phyloP scores from a whole-genome alignment of 176 grass and related monocot species.

The Oryza glumipatula region DNA sequence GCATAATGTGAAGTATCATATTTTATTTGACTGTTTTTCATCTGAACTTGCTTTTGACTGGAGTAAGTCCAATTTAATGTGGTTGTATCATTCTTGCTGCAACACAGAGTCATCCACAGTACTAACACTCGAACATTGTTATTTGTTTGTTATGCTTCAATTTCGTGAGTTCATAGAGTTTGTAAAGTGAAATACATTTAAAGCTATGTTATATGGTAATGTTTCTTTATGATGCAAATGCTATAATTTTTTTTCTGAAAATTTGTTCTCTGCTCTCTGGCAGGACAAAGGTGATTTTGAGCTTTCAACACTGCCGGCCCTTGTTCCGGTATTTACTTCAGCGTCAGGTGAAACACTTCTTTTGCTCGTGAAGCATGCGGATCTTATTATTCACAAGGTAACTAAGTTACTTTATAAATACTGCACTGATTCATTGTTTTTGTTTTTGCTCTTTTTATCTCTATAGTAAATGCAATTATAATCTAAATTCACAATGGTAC shows the following conservation, averaged over 20 bases:
- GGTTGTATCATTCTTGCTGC: slow-evolving; percentile 2
- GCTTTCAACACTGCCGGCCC: slow-evolving; percentile 89
- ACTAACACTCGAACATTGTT: background rate
- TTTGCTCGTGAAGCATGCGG: slow-evolving; percentile 88
- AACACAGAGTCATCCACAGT: background rate
- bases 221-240: background rate
- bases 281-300: slow-evolving; percentile 98
- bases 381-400: slow-evolving; percentile 98
- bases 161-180: background rate
- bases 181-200: slow-evolving; percentile 30
- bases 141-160: background rate
- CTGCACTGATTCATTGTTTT: background rate
- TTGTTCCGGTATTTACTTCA: slow-evolving; percentile 94
- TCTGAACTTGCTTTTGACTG: slow-evolving; percentile 13
- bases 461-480: background rate
- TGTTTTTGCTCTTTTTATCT: background rate
- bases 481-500: slow-evolving; percentile 11
- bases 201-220: slow-evolving; percentile 8
- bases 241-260: slow-evolving; percentile 17
- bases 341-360: slow-evolving; percentile 98
- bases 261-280: slow-evolving; percentile 14
- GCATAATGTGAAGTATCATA: background rate
- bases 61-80: background rate
- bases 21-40: slow-evolving; percentile 12
- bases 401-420: slow-evolving; percentile 27